Evolutionary conservation across 805 yeast genomes (phyloP), one percentile per base, ranked within the genome.

Genomic region (Yarrowia sp.): DNA sequence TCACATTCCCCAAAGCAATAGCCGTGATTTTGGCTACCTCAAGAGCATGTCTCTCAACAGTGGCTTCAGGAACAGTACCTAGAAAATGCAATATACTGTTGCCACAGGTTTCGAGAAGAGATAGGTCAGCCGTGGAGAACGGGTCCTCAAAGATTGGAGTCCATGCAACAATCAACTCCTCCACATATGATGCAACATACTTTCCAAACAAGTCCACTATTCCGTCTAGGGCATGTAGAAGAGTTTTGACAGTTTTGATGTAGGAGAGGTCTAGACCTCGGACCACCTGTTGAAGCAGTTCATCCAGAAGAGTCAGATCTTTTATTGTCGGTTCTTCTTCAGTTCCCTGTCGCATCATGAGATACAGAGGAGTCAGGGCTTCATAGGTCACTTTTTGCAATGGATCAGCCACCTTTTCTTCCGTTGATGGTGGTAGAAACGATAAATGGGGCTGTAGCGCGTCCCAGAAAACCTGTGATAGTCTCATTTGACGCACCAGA

Each of bases 341-440:
- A 1, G 52, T 45, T 2, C 65, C 65, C 19, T 45, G 65, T 45
- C 32, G n/a, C 65, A 65, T 43, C 42, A 65, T 43, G 14, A 65
- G 43, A 15, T 52, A 65, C 15, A 53, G 22, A 1, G 43, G 46
- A 7, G 61, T 36, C 5, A 65, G 42, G 16, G 65, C 65, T 7
- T 43, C 15, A n/a, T 59, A 59, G 9, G 65, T 45, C 12, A 26
- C 12, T 45, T 59, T 12, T n/a, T 43, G 50, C 32, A 59, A 8
- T 3, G 65, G 65, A 9, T 12, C 65, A 16, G 65, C 50, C 15
- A 59, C 41, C 5, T 11, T 11, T 42, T 59, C 65, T 43, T 59
- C 65, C 0, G 68, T 65, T 14, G 61, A 64, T 0, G 81, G 81
- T 0, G 81, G 81, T 10, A 79, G 69, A 35, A 73, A 79, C 36